These are phyloP conservation scores for Colletotrichum tropicicola DNA, from an alignment of 2,329 filamentous ascomycete genomes.

Conservation along the genomic window DNA sequence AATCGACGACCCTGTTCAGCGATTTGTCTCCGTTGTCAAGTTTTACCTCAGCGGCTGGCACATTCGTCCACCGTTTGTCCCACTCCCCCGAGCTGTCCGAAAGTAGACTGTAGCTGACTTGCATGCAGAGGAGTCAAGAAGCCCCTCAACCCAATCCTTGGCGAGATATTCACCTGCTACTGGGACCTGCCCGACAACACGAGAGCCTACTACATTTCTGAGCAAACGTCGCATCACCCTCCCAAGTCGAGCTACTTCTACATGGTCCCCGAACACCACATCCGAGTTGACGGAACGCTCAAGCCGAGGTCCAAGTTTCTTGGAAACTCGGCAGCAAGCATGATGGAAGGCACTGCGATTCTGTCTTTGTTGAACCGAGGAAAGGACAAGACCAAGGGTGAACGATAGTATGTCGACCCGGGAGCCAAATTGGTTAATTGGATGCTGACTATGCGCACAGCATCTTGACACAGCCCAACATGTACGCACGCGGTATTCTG, in stretches of 20 bases:
- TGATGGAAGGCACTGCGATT: constrained; percentile 97
- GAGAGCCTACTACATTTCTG: constrained; percentile 92
- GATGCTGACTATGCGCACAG: constrained; percentile 53
- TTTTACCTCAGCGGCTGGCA: constrained; percentile 99
- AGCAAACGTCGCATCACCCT: constrained; percentile 97
- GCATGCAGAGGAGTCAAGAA: constrained; percentile 93
- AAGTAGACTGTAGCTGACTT: constrained; percentile 10
- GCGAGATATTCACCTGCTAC: constrained; percentile 93
- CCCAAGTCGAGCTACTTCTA: constrained; percentile 99
- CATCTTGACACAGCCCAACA: constrained; percentile 96
- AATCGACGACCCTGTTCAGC: constrained; percentile 87
- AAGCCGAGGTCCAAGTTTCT: constrained; percentile 96
- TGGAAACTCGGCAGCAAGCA: constrained; percentile 94
- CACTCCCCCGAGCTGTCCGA: constrained; percentile 4
- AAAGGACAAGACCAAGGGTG: constrained; percentile 69
- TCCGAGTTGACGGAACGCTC: constrained; percentile 93
- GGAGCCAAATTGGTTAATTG: neutral
- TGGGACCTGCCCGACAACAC: constrained; percentile 91
- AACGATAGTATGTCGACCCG: constrained; percentile 79
- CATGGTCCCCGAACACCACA: constrained; percentile 92
- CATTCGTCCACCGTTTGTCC: constrained; percentile 89
- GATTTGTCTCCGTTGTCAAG: constrained; percentile 95
- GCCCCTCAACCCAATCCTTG: constrained; percentile 93
- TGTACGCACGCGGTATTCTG: constrained; percentile 96
- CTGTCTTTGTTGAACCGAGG: constrained; percentile 84